A percentile compares a stretch with the other conserved stretches of the same genome.
Conservation (phyloP, 1,284 basidiomycete species). For the Leucoagaricus sp. region DNA sequence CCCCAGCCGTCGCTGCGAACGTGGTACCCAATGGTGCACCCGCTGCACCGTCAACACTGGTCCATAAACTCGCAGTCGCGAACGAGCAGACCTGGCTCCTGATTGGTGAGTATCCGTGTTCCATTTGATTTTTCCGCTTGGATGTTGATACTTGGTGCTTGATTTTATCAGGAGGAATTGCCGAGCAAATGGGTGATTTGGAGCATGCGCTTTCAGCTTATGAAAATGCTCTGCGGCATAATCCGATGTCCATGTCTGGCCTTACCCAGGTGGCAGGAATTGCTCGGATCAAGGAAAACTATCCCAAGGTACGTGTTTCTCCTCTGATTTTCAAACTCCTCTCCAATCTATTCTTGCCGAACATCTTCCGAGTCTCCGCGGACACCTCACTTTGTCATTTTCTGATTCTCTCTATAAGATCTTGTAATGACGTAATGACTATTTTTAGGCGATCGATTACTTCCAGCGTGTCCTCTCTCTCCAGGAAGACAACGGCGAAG, state of each 20-base stretch:
- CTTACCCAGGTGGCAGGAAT: conserved; percentile 91
- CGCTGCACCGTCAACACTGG: conserved; percentile 42
- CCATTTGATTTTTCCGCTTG: conserved; percentile 2
- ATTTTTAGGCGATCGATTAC: conserved; percentile 85
- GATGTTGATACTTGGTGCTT: conserved; percentile 8
- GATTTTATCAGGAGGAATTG: conserved; percentile 69
- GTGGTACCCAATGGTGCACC: conserved; percentile 43
- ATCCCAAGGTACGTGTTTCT: conserved; percentile 66
- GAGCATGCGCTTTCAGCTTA: conserved; percentile 89
- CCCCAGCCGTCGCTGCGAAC: conserved; percentile 49
- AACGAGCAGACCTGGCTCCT: conserved; percentile 94
- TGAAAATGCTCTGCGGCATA: conserved; percentile 91
- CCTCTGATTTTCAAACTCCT: conserved; percentile 20
- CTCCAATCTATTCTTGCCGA: conserved; percentile 25
- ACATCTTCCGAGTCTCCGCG: conserved; percentile 20
- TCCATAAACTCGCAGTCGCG: conserved; percentile 77
- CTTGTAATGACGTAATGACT: conserved; percentile 40
- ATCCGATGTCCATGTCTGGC: conserved; percentile 84
- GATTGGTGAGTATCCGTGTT: conserved; percentile 62
- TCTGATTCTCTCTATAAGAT: conserved; percentile 37
- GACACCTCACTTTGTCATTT: conserved; percentile 24
- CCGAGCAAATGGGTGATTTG: conserved; percentile 89
- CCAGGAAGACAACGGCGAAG: conserved; percentile 91
- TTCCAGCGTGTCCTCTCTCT: conserved; percentile 90
- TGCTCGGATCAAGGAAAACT: conserved; percentile 86